These are phyloP conservation scores for Fusarium euwallaceae DNA, from an alignment of 2,329 filamentous ascomycete species.

Conservation along the genomic window DNA sequence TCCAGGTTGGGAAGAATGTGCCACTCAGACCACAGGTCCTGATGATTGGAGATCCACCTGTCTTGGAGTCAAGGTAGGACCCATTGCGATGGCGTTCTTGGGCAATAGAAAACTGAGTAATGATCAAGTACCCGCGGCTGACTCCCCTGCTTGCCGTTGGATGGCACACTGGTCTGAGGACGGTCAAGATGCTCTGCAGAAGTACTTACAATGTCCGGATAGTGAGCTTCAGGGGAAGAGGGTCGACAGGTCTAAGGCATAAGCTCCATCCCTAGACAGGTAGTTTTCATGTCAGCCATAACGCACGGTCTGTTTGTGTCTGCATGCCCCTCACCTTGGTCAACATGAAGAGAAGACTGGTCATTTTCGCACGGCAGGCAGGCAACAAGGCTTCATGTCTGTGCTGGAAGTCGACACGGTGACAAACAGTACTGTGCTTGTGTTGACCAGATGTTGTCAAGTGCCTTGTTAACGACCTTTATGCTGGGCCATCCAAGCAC, in stretches of 20 bases:
- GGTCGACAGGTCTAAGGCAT: not conserved
- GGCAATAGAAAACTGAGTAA: not conserved
- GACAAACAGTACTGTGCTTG: not conserved
- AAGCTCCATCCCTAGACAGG: not conserved
- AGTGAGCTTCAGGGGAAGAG: not conserved
- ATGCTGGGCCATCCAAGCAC: not conserved
- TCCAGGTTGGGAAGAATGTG: slow-evolving; percentile 14
- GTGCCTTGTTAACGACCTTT: not conserved
- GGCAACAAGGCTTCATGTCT: not conserved
- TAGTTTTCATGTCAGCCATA: not conserved
- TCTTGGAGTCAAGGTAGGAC: not conserved
- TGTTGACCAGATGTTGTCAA: not conserved
- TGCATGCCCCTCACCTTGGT: slow-evolving; percentile 1
- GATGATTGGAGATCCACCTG: not conserved
- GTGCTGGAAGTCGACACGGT: not conserved
- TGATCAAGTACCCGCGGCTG: not conserved
- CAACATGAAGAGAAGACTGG: not conserved
- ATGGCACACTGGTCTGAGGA: not conserved
- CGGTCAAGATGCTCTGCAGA: not conserved
- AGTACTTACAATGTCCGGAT: not conserved
- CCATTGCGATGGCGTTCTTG: not conserved
- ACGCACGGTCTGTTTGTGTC: not conserved
- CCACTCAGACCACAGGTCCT: not conserved
- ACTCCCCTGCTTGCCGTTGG: not conserved
- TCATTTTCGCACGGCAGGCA: not conserved